phyloP scores from a whole-genome alignment of 257 asterid genomes.

The Solanum corneliomulleri region DNA sequence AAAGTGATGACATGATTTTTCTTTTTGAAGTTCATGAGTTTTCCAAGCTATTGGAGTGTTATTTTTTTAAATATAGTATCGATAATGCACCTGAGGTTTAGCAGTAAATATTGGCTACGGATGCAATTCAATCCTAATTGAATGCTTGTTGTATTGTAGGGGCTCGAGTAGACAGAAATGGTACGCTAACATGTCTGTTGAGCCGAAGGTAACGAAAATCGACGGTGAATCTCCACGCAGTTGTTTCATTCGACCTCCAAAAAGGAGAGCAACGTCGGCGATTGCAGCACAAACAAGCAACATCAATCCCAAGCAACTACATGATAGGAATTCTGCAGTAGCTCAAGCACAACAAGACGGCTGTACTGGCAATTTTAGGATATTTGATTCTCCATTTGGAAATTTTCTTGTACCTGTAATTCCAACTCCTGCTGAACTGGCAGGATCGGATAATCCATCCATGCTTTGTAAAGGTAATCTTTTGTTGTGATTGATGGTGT shows the following conservation, averaged over 20 bases:
- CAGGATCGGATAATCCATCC: slow-evolving; percentile 10
- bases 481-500: not conserved
- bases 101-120: not conserved
- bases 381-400: slow-evolving; percentile 59
- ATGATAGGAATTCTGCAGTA: slow-evolving; percentile 48
- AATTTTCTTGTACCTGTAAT: slow-evolving; percentile 70
- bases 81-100: not conserved
- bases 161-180: not conserved
- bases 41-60: not conserved
- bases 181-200: not conserved
- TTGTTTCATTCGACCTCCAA: slow-evolving; percentile 8
- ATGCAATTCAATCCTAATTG: not conserved
- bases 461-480: not conserved
- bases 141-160: not conserved
- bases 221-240: slow-evolving; percentile 14
- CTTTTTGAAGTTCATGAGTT: not conserved
- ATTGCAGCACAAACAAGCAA: slow-evolving; percentile 14
- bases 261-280: slow-evolving; percentile 2
- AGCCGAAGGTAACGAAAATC: slow-evolving; percentile 33
- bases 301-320: slow-evolving; percentile 23
- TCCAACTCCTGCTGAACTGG: slow-evolving; percentile 63
- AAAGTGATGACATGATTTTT: not conserved
- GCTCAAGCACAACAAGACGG: slow-evolving; percentile 57
- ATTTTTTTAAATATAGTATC: not conserved
- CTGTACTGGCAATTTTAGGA: slow-evolving; percentile 45